Evolutionary conservation across 2,329 filamentous ascomycete species (phyloP), one percentile per base, ranked within the genome.

Genomic region (Emericellopsis atlantica): DNA sequence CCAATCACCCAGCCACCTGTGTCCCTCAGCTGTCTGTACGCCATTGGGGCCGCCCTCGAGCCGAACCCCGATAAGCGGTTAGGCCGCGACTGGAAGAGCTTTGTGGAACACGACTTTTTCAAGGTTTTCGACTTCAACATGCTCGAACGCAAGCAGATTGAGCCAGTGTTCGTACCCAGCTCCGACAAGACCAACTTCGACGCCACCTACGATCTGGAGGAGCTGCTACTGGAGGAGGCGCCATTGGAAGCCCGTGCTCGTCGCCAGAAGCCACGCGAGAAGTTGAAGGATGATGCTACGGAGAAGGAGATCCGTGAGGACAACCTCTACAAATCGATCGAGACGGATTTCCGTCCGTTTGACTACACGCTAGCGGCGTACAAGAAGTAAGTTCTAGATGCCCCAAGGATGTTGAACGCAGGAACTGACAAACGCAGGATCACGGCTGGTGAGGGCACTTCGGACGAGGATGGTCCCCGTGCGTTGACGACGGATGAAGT

Each of bases 141-240:
- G 0, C 64, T 98, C 31, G 86, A 95, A 57, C 71, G 78, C 47
- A 96, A 95, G 58, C 79, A 88, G 54, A 80, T 96, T 36, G 81
- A 89, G 50, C 92, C 92, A 0, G 79, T 96, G 4, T 98, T 98
- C 57, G 76, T 84, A 16, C 92, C 92, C 0, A 95, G 90, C 0
- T 89, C 87, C 42, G 92, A 96, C 38, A 98, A 98, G 72, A 96
- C 92, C 4, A 98, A 98, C 58, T 98, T 98, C 50, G 92, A 98
- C 60, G 92, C 92, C 5, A 98, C 92, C 1, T 96, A 98, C 56
- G 92, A 98, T 59, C 66, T 98, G 39, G 92, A 98, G 57, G 92
- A 98, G 59, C 62, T 98, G 16, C 65, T 98, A 2, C 63, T 98
- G 36, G 92, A 98, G 60, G 92, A 98, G 58, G 92, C 92, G 11